Evolutionary conservation across 192 early-diverging fungal species (phyloP), one percentile per base, ranked within the genome.

Genomic region (Coemansia sp.): DNA sequence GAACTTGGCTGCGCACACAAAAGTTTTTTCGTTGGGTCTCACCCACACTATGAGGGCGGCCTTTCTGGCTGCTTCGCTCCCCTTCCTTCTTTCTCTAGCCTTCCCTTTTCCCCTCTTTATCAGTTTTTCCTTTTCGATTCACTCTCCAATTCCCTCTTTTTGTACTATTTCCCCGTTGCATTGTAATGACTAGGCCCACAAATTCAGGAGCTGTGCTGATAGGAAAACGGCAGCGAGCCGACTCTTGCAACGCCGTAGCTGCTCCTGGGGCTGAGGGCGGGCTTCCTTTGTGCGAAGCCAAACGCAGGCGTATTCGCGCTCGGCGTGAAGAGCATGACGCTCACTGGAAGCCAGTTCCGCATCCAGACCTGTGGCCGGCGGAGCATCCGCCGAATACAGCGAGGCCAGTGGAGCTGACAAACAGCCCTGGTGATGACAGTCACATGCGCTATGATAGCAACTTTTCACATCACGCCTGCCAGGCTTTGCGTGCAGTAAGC

Each of bases 131-230:
- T 25, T 23, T 14, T 36, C 37, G 13, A 38, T 61, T 38, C 20
- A 21, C 12, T 5, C 48, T 52, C 48, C 18, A 16, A n/a, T 39
- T 20, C 47, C 38, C 16, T 20, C 35, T 39, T 42, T 61, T 61
- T 61, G 48, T 50, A 50, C 48, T 26, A 25, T 50, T 50, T 23
- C 23, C 10, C 23, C 10, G 9, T 26, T 50, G 23, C 48, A 50
- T 50, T 50, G 2, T 45, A 50, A 50, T 50, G 48, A 26, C 48
- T 50, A 23, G 48, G 11, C 48, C 4, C 23, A 26, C 5, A 21
- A 26, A 50, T 50, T 50, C 48, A 13, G 48, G 48, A 50, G 48
- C 48, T 26, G 48, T 50, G 48, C 25, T 50, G 48, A 50, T 11
- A 11, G 48, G 48, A 26, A 50, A 50, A 3, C 48, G 48, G 48